Evolutionary conservation across 2,329 filamentous ascomycete genomes (phyloP), one percentile per base, ranked within the genome.

Genomic region (Salinomyces thailandicus): DNA sequence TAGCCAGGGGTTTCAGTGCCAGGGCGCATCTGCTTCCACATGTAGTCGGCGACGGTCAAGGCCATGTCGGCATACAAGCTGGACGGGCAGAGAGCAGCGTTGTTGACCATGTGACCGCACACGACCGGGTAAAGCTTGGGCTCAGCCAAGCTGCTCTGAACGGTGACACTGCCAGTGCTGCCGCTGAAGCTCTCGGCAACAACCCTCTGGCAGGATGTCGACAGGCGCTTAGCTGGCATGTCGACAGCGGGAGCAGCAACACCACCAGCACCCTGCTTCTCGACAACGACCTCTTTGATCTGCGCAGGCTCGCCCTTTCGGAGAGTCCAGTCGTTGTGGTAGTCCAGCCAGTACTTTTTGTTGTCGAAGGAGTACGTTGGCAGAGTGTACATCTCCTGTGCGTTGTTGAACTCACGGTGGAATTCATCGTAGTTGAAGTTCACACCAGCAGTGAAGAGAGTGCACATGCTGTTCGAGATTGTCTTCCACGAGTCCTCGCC

Each of bases 301-400:
- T 48, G 45, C 26, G 61, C 63, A 26, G 64, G 69, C 45, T 81
- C 73, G 38, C 68, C 78, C 66, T 86, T 86, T 42, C 71, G 76
- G 24, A 85, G 61, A 19, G 68, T 73, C 76, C 79, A 86, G 57
- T 85, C 77, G 43, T 82, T 79, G 43, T 69, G 66, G 56, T 82
- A 82, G 53, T 76, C 74, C 12, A 82, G 68, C 78, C 78, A 82
- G 59, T 84, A 83, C 47, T 73, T 75, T 66, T 84, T 83, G 44
- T 73, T 63, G 54, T 85, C 77, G 54, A 78, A 85, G 0, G 68
- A 68, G 53, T 85, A 85, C 0, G 71, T 68, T 2, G 79, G 79
- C 3, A 85, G 62, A n/a, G 72, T 63, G n/a, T 81, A 61, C 12
- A 84, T 62, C 28, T 71, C 64, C 28, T 78, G 69, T 1, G 67